Conservation (phyloP, 805 yeast genomes). For the Lachancea mirantina region DNA sequence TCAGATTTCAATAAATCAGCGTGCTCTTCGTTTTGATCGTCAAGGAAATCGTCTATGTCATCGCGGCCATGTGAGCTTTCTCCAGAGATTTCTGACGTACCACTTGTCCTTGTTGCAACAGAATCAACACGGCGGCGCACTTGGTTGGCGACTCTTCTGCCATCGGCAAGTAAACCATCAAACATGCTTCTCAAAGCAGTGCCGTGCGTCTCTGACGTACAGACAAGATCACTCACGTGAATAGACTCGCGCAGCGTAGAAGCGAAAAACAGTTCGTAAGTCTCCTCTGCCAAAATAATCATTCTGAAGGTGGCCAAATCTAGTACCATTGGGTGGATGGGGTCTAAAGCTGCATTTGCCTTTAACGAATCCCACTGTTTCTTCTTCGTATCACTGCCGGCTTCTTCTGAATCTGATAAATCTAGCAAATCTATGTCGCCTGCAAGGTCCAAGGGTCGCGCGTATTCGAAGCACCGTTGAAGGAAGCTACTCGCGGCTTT, state of each 20-base stretch:
- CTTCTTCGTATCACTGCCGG: slow-evolving; percentile 17
- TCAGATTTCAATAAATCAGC: slow-evolving; percentile 25
- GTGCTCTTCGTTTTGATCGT: slow-evolving; percentile 25
- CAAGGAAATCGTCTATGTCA: slow-evolving; percentile 28
- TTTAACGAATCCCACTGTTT: slow-evolving; percentile 32
- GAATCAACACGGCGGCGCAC: slow-evolving; percentile 85
- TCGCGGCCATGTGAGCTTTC: slow-evolving; percentile 19
- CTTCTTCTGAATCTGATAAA: slow-evolving; percentile 27
- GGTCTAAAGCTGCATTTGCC: slow-evolving; percentile 79
- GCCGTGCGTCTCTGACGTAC: slow-evolving; percentile 36
- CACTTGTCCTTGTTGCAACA: slow-evolving; percentile 36
- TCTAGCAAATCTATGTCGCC: slow-evolving; percentile 35
- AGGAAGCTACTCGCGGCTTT: slow-evolving; percentile 83
- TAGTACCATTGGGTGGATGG: slow-evolving; percentile 64
- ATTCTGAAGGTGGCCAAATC: slow-evolving; percentile 86
- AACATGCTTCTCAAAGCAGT: slow-evolving; percentile 77
- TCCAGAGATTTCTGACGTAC: slow-evolving; percentile 11
- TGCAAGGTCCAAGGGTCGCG: slow-evolving; percentile 56
- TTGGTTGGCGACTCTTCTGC: slow-evolving; percentile 82
- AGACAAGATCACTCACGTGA: slow-evolving; percentile 53
- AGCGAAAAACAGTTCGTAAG: slow-evolving; percentile 79
- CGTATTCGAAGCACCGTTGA: slow-evolving; percentile 84
- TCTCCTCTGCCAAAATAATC: slow-evolving; percentile 91
- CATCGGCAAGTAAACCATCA: slow-evolving; percentile 87
- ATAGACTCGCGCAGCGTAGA: slow-evolving; percentile 59